These are phyloP conservation scores for Kernera saxatilis DNA, from an alignment of 345 rosid genomes.

Conservation along the genomic window DNA sequence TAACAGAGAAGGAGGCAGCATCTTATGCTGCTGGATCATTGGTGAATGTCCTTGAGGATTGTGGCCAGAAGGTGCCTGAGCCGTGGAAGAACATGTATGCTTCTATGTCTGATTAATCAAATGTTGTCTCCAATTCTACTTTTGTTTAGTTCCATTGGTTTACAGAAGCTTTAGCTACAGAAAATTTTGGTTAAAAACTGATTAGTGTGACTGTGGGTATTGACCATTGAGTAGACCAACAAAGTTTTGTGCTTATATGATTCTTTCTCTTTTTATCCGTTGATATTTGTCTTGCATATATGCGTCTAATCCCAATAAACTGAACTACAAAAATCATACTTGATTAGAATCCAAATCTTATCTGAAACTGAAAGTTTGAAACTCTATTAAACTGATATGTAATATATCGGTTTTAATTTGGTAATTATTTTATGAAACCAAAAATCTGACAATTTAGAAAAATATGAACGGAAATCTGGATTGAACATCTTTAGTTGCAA, in stretches of 20 bases:
- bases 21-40: constrained; percentile 32
- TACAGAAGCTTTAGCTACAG: not conserved
- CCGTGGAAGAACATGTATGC: constrained; percentile 29
- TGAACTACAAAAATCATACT: not conserved
- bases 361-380: too few relatives aligned
- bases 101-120: constrained; percentile 17
- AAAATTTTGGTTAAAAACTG: not conserved
- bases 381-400: too few relatives aligned
- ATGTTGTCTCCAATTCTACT: not conserved
- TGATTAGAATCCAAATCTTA: not conserved
- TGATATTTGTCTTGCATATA: not conserved
- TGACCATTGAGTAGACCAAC: not conserved
- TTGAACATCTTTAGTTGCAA: too few relatives aligned
- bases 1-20: constrained; percentile 36
- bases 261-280: not conserved
- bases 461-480: too few relatives aligned
- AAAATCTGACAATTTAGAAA: too few relatives aligned
- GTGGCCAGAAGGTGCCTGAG: constrained; percentile 47
- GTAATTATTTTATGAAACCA: too few relatives aligned
- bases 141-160: not conserved
- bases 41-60: constrained; percentile 45
- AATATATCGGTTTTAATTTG: too few relatives aligned
- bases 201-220: not conserved
- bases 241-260: not conserved
- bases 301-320: not conserved